These are phyloP conservation scores for Podila epicladia DNA, from an alignment of 192 early-diverging fungal species.

Conservation along the genomic window DNA sequence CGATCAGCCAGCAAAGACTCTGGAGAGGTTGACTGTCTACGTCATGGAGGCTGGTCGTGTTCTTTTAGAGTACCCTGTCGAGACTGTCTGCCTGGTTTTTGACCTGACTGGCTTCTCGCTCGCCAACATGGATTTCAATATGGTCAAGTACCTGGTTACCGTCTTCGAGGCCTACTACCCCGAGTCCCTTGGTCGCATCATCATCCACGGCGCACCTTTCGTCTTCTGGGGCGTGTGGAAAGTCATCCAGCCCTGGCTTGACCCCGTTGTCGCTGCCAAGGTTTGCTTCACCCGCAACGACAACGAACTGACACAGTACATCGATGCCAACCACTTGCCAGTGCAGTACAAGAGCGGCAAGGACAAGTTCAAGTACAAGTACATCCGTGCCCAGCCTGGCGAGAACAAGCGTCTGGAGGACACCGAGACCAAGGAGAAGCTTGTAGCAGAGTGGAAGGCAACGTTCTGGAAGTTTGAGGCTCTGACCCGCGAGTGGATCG, in stretches of 20 bases:
- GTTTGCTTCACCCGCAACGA: constrained; percentile 71
- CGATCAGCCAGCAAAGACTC: constrained; percentile 66
- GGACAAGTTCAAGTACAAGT: constrained; percentile 58
- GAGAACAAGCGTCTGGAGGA: constrained; percentile 58
- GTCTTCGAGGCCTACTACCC: constrained; percentile 90
- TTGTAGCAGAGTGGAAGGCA: constrained; percentile 20
- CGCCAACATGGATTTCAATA: constrained; percentile 80
- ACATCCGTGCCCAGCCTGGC: constrained; percentile 16
- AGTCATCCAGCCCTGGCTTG: constrained; percentile 82
- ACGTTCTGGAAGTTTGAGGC: constrained; percentile 55
- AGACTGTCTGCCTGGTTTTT: constrained; percentile 79
- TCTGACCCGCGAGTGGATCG: constrained; percentile 56
- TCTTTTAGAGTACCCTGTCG: constrained; percentile 65
- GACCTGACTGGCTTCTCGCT: constrained; percentile 83
- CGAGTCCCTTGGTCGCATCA: constrained; percentile 77
- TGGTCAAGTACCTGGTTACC: constrained; percentile 74
- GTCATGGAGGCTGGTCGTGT: constrained; percentile 75
- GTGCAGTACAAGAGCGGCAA: constrained; percentile 65
- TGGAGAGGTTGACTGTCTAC: constrained; percentile 71
- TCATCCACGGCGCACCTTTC: constrained; percentile 89
- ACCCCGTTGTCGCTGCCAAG: constrained; percentile 88
- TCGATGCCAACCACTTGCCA: constrained; percentile 68
- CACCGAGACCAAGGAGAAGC: constrained; percentile 21
- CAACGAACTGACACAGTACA: constrained; percentile 68
- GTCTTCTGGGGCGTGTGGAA: constrained; percentile 89